Conservation (phyloP, 1,139 yeast species). For the Sugiyamaella castrensis region DNA sequence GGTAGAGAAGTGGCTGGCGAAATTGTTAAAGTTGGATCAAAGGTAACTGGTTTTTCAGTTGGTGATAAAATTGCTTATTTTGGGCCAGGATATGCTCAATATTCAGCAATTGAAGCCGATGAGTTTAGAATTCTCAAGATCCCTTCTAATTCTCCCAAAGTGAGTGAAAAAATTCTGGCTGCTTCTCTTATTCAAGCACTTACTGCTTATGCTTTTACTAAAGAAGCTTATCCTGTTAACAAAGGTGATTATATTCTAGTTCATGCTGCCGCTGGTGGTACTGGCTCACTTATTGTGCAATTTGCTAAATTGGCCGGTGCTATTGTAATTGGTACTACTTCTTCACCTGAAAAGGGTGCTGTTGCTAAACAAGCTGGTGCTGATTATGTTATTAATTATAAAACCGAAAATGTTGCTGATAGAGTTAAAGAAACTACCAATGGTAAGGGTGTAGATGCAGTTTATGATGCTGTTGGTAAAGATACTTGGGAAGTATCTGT, state of each 20-base stretch:
- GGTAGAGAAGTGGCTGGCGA: slow-evolving; percentile 88
- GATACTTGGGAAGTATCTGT: slow-evolving; percentile 67
- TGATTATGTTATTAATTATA: slow-evolving; percentile 61
- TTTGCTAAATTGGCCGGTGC: slow-evolving; percentile 63
- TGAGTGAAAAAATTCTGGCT: slow-evolving; percentile 54
- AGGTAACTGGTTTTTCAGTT: slow-evolving; percentile 53
- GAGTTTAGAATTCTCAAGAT: slow-evolving; percentile 41
- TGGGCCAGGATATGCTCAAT: slow-evolving; percentile 65
- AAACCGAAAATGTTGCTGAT: slow-evolving; percentile 53
- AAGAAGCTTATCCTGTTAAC: slow-evolving; percentile 63
- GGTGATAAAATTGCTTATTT: slow-evolving; percentile 72
- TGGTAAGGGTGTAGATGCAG: slow-evolving; percentile 69
- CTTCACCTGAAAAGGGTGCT: slow-evolving; percentile 53
- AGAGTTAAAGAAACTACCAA: slow-evolving; percentile 64
- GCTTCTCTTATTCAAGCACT: slow-evolving; percentile 67
- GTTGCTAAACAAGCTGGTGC: slow-evolving; percentile 71
- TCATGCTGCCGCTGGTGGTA: slow-evolving; percentile 91
- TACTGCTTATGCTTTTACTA: slow-evolving; percentile 69
- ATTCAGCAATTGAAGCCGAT: slow-evolving; percentile 43
- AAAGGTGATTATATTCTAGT: slow-evolving; percentile 44
- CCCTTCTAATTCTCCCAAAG: slow-evolving; percentile 8
- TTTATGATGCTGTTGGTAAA: slow-evolving; percentile 81
- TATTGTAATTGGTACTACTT: slow-evolving; percentile 78
- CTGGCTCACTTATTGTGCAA: slow-evolving; percentile 69
- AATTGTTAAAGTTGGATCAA: slow-evolving; percentile 63